phyloP scores from a whole-genome alignment of 352 stramenopile species.

The Peronosclerospora sorghi region DNA sequence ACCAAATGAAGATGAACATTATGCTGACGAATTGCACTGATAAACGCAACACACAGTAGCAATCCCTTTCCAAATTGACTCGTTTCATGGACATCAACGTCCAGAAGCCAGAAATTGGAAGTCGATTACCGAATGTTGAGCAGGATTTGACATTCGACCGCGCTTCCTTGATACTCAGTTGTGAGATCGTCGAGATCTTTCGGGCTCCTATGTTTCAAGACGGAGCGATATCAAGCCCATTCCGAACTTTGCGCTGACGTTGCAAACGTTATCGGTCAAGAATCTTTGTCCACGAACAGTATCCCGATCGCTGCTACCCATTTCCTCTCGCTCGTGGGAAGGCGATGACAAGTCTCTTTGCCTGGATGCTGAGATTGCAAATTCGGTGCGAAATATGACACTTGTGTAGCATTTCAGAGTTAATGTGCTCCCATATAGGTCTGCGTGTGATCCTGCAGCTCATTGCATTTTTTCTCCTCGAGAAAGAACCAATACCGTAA shows the following conservation, averaged over 20 bases:
- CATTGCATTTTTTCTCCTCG: constrained; percentile 42
- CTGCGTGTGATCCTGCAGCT: constrained; percentile 70
- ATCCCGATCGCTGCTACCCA: constrained; percentile 45
- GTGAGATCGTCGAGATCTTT: constrained; percentile 52
- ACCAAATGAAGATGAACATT: constrained; percentile 34
- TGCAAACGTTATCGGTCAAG: constrained; percentile 43
- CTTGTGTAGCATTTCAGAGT: constrained; percentile 79
- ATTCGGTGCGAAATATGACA: constrained; percentile 40
- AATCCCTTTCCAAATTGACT: constrained; percentile 32
- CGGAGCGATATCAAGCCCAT: constrained; percentile 63
- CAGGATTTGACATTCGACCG: constrained; percentile 45
- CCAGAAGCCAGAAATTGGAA: constrained; percentile 23
- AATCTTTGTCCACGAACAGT: constrained; percentile 68
- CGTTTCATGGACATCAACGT: constrained; percentile 26
- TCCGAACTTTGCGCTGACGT: constrained; percentile 43
- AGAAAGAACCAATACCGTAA: constrained; percentile 16
- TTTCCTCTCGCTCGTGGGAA: constrained; percentile 35
- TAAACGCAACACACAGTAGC: constrained; percentile 35
- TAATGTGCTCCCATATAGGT: constrained; percentile 82
- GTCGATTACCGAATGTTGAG: constrained; percentile 46
- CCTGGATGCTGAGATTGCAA: constrained; percentile 60
- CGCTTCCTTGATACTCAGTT: constrained; percentile 50
- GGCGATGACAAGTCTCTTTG: constrained; percentile 61
- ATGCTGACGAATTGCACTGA: constrained; percentile 36
- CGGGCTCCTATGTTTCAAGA: constrained; percentile 40